Evolutionary conservation across 768 basidiomycete genomes (phyloP).

Genomic region (Kwoniella sp.): DNA sequence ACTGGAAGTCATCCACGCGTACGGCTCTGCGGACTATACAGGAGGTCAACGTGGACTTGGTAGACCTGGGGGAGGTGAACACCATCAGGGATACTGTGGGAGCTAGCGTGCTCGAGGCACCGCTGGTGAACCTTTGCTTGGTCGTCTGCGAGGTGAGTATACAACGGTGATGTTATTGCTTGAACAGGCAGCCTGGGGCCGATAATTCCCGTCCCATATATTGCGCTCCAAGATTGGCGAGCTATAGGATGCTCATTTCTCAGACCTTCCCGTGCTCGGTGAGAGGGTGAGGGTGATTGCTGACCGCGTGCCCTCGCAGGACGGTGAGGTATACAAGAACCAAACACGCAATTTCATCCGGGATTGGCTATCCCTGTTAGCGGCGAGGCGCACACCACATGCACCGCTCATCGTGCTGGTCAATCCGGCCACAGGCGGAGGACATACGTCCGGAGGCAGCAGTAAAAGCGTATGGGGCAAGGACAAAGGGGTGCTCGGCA

Average conservation of each 20-base stretch:
- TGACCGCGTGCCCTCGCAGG: slow-evolving; percentile 49
- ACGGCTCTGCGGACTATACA: slow-evolving; percentile 79
- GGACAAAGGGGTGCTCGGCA: slow-evolving; percentile 80
- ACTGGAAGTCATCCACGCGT: slow-evolving; percentile 78
- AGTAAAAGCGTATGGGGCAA: slow-evolving; percentile 65
- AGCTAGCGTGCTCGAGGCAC: slow-evolving; percentile 72
- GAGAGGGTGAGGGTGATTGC: too few species aligned
- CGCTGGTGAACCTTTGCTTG: slow-evolving; percentile 79
- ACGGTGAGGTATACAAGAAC: slow-evolving; percentile 70
- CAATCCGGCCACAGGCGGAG: slow-evolving; percentile 56
- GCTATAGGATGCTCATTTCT: too few species aligned
- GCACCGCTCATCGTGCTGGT: slow-evolving; percentile 92
- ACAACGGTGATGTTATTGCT: too few species aligned
- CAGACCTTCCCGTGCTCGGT: too few species aligned
- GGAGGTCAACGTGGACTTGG: slow-evolving; percentile 72
- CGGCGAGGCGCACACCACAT: slow-evolving; percentile 62
- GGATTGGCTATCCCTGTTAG: slow-evolving; percentile 75
- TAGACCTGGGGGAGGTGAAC: slow-evolving; percentile 49
- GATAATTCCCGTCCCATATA: too few species aligned
- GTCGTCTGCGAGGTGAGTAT: slow-evolving; percentile 81
- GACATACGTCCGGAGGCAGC: background rate
- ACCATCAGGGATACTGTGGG: slow-evolving; percentile 62
- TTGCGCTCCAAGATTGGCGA: too few species aligned
- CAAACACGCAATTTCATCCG: slow-evolving; percentile 79
- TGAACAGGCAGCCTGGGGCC: too few species aligned